Conservation (phyloP, 2,329 filamentous ascomycete species). For the Fusarium sp. region DNA sequence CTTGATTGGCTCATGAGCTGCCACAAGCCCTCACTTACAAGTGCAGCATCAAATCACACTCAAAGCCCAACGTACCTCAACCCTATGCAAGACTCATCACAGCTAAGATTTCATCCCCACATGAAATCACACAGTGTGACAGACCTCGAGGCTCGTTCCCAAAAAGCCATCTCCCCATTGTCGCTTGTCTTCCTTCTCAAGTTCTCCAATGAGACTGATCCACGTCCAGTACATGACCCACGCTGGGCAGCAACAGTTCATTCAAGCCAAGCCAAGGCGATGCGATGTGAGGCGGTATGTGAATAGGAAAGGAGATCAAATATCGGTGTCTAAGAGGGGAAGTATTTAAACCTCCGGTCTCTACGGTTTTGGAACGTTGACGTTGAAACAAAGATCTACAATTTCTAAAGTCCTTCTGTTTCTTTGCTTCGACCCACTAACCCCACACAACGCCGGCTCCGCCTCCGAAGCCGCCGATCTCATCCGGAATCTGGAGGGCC, state of each 20-base stretch:
- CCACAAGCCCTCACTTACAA: constrained; percentile 12
- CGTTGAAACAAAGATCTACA: constrained; percentile 1
- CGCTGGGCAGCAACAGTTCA: constrained; percentile 47
- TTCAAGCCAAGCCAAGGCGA: constrained; percentile 21
- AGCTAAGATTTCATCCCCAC: not conserved
- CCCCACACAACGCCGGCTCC: constrained; percentile 34
- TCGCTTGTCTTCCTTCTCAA: constrained; percentile 10
- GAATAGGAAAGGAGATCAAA: not conserved
- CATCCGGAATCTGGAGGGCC: constrained; percentile 4
- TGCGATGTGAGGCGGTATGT: constrained; percentile 31
- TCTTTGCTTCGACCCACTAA: constrained; percentile 1
- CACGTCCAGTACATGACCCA: constrained; percentile 43
- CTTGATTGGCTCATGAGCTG: constrained; percentile 17
- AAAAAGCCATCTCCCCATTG: constrained; percentile 33
- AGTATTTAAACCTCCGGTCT: not conserved
- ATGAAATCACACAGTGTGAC: constrained; percentile 15
- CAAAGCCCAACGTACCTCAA: not conserved
- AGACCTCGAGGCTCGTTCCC: constrained; percentile 20
- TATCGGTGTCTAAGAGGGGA: not conserved
- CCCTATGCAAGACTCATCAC: constrained; percentile 31
- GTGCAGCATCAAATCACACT: constrained; percentile 13
- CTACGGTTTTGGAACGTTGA: not conserved
- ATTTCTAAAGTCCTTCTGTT: not conserved
- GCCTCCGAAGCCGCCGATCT: constrained; percentile 22
- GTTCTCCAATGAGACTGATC: constrained; percentile 46